phyloP scores from a whole-genome alignment of 345 rosid genomes.

The Boechera divaricarpa region DNA sequence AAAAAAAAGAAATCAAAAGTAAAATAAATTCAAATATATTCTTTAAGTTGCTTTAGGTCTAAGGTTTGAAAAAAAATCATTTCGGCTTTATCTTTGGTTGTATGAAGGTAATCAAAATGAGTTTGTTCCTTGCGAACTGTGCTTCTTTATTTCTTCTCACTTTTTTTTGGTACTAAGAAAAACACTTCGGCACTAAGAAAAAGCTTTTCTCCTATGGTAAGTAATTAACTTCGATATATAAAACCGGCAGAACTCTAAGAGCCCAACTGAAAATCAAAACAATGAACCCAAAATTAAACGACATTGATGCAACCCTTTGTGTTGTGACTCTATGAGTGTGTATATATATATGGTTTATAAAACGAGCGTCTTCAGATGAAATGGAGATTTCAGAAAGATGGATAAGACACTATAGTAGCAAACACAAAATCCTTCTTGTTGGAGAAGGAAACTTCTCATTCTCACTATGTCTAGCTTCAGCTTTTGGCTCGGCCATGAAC shows the following conservation, averaged over 20 bases:
- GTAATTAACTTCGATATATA: conserved; percentile 6
- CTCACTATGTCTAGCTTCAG: conserved; percentile 56
- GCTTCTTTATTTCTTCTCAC: background rate
- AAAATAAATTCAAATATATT: background rate
- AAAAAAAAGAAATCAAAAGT: background rate
- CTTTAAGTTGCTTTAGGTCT: background rate
- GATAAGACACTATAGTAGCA: conserved; percentile 54
- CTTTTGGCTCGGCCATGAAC: conserved; percentile 65
- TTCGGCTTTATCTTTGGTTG: conserved; percentile 43
- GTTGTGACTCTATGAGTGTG: background rate
- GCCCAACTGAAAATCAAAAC: conserved; percentile 15
- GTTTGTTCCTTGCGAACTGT: conserved; percentile 5
- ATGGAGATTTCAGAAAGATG: conserved; percentile 43
- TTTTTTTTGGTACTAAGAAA: conserved; percentile 14
- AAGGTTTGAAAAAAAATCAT: conserved; percentile 20
- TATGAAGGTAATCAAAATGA: background rate
- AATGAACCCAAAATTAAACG: conserved; percentile 12
- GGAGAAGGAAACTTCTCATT: conserved; percentile 78
- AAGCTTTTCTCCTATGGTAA: background rate
- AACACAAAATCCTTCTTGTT: conserved; percentile 55
- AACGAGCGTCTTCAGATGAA: background rate
- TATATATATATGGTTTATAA: background rate
- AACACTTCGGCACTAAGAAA: conserved; percentile 30
- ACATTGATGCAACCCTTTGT: conserved; percentile 16
- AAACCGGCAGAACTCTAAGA: conserved; percentile 35